Percentiles rank a stretch among this genome's conserved stretches.
phyloP scores from a whole-genome alignment of 2,329 filamentous ascomycete genomes.

The Arthroderma uncinatum region DNA sequence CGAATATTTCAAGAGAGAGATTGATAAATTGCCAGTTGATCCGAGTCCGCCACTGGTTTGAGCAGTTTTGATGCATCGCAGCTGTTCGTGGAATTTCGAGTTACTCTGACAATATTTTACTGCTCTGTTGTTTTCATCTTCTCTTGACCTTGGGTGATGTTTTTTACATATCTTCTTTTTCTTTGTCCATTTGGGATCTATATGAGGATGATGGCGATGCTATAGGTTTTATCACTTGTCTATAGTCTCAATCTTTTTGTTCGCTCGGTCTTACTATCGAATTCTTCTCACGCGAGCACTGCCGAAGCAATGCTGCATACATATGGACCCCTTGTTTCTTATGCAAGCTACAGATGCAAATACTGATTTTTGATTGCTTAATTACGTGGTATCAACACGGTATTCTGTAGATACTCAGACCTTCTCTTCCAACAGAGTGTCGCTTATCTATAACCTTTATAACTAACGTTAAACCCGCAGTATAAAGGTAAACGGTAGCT shows the following conservation, averaged over 20 bases:
- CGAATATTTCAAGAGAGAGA: constrained; percentile 36
- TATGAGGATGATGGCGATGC: neutral
- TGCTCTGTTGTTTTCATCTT: constrained; percentile 10
- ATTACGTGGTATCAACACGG: no score
- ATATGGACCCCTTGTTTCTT: no score
- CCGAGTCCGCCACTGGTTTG: neutral
- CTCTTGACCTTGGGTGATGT: neutral
- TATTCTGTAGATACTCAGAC: no score
- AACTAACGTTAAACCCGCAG: no score
- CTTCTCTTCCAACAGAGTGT: no score
- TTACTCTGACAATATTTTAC: no score
- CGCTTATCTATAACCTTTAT: no score
- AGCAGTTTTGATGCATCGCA: neutral
- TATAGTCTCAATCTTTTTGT: neutral
- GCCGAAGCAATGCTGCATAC: no score
- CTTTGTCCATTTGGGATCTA: neutral
- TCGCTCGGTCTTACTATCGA: neutral
- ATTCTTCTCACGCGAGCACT: neutral
- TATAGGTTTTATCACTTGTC: neutral
- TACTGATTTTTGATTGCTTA: no score
- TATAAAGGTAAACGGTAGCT: no score
- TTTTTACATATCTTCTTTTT: neutral
- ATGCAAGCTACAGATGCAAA: no score
- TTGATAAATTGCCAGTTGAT: constrained; percentile 28
- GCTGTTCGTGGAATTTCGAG: neutral